Evolutionary conservation across 345 rosid species (phyloP), one percentile per base, ranked within the genome.

Genomic region (Sonneratia caseolaris): DNA sequence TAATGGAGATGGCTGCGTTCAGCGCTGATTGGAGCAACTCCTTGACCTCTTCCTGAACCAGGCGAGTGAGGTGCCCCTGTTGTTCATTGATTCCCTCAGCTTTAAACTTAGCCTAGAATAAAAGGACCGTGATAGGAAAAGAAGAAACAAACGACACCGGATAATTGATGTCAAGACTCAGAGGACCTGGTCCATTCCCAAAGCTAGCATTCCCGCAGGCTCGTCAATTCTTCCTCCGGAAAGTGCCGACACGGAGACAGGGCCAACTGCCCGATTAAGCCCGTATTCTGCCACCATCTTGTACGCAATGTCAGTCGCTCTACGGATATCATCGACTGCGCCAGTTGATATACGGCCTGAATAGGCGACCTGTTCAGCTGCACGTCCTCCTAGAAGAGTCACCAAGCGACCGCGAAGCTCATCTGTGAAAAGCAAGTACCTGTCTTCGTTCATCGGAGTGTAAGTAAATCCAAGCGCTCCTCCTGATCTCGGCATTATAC

Each of bases 221-320:
- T 92, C 95, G 62, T 91, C 90, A 53, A 89, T 86, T 77, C 98
- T 96, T 70, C 98, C 96, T 72, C 87, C 87, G 79, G 94, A 85
- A 68, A 96, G 93, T 9, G 93, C 89, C 64, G 92, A 87, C 66
- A 96, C 57, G 70, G 99, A 92, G 37, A 96, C 81, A 2, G 99
- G 97, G 36, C 98, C 99, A 24, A 96, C 82, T 51, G 84, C 84
- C 79, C 77, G 85, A 83, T 82, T 96, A 75, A 96, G 99, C 75
- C 98, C 98, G 81, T 96, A 96, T 86, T 92, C 98, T 71, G 98
- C 98, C 70, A 92, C 84, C 73, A 94, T 98, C 79, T 96, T 96
- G 80, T 91, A 96, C 35, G 99, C 99, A 86, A 96, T 81, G 75
- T 91, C 97, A 59, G 99, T 92, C 21, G 99, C 98, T 56, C 97